Percentiles rank a stretch among this genome's conserved stretches.
phyloP scores from a whole-genome alignment of 768 basidiomycete species.

The Chlorophyllum brunneum region DNA sequence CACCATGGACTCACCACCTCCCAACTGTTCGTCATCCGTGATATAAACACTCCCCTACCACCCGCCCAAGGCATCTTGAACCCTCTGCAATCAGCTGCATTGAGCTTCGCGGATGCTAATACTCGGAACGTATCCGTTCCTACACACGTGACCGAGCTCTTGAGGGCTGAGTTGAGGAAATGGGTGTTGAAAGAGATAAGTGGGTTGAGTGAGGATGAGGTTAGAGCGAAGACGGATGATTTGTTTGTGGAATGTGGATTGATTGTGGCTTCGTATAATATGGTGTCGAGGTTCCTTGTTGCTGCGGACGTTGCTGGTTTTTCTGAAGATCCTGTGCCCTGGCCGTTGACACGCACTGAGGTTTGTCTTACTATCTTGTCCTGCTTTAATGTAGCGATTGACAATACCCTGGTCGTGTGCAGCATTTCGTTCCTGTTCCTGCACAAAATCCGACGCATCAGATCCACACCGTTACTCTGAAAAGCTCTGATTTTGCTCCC shows the following conservation, averaged over 20 bases:
- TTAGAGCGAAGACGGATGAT: constrained; percentile 32
- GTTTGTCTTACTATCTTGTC: constrained; percentile 19
- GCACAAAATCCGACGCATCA: constrained; percentile 25
- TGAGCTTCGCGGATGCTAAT: constrained; percentile 57
- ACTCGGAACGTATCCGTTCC: constrained; percentile 46
- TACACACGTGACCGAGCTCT: constrained; percentile 31
- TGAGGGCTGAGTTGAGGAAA: constrained; percentile 35
- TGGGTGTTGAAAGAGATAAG: constrained; percentile 18
- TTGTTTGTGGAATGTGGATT: constrained; percentile 53
- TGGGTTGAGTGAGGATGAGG: constrained; percentile 17
- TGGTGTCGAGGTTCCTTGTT: constrained; percentile 66
- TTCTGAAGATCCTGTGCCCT: constrained; percentile 41
- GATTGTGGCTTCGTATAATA: constrained; percentile 56
- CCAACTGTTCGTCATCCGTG: constrained; percentile 54
- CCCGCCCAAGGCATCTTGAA: constrained; percentile 38
- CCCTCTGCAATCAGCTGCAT: constrained; percentile 45
- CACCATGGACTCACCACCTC: constrained; percentile 45
- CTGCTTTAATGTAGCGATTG: neutral
- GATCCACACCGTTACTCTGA: constrained; percentile 41
- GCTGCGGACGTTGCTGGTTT: constrained; percentile 57
- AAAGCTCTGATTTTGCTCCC: constrained; percentile 33
- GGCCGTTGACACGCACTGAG: constrained; percentile 45
- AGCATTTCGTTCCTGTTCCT: constrained; percentile 38
- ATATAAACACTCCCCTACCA: constrained; percentile 37
- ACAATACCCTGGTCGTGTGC: neutral